phyloP scores from a whole-genome alignment of 805 yeast species.

The Zygoascus tannicola region DNA sequence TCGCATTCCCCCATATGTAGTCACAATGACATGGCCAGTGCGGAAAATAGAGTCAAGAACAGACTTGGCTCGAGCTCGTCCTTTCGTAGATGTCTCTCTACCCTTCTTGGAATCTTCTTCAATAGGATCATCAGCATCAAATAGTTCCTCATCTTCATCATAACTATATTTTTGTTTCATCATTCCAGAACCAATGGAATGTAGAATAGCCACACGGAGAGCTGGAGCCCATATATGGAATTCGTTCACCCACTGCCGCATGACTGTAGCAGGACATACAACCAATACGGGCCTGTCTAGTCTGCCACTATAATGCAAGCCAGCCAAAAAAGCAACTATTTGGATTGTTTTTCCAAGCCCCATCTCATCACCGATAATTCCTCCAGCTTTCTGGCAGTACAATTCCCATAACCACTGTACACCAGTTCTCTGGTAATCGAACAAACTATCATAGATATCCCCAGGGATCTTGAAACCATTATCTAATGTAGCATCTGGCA shows the following conservation, averaged over 20 bases:
- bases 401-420: slow-evolving; percentile 97
- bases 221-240: slow-evolving; percentile 99
- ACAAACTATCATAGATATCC: slow-evolving; percentile 75
- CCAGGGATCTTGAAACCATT: slow-evolving; percentile 74
- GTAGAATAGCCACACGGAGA: slow-evolving; percentile 72
- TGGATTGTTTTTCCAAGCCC: slow-evolving; percentile 95
- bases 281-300: slow-evolving; percentile 70
- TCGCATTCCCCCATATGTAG: slow-evolving; percentile 83
- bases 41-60: slow-evolving; percentile 49
- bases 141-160: slow-evolving; percentile 18
- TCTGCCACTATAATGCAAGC: slow-evolving; percentile 71
- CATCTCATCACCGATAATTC: slow-evolving; percentile 97
- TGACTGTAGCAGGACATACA: slow-evolving; percentile 94
- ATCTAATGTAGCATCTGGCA: slow-evolving; percentile 66
- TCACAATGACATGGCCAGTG: slow-evolving; percentile 75
- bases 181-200: slow-evolving; percentile 91
- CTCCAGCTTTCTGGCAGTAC: slow-evolving; percentile 83
- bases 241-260: slow-evolving; percentile 96
- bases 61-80: slow-evolving; percentile 24
- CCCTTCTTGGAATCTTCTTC: slow-evolving; percentile 22
- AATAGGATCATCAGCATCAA: slow-evolving; percentile 15
- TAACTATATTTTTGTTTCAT: slow-evolving; percentile 24
- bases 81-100: slow-evolving; percentile 26
- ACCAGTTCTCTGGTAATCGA: slow-evolving; percentile 91
- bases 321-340: slow-evolving; percentile 82